A percentile compares a stretch with the other conserved stretches of the same genome.
These are phyloP conservation scores for Clonostachys sp. DNA, from an alignment of 2,329 filamentous ascomycete genomes.

Conservation along the genomic window DNA sequence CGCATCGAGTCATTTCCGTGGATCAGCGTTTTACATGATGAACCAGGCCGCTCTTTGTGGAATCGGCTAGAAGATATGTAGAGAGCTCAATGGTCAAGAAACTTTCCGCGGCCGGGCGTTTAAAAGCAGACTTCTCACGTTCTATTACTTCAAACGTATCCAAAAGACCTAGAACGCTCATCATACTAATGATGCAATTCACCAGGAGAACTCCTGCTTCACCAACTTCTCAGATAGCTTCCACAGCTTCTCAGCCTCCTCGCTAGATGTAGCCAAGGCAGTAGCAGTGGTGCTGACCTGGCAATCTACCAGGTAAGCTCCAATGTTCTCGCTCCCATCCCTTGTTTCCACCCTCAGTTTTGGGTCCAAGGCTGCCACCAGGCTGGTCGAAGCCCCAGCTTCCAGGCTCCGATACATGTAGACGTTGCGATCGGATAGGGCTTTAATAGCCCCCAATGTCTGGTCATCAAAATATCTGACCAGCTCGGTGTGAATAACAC, in stretches of 20 bases:
- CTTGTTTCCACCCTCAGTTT: slow-evolving; percentile 7
- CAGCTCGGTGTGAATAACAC: slow-evolving; percentile 24
- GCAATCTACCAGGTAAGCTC: slow-evolving; percentile 19
- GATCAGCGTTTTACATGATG: not conserved
- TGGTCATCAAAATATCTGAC: slow-evolving; percentile 9
- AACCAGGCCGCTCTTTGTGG: not conserved
- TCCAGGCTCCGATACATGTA: slow-evolving; percentile 14
- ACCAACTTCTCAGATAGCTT: slow-evolving; percentile 24
- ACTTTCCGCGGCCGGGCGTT: not conserved
- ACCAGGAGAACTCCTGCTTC: slow-evolving; percentile 16
- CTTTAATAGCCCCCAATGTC: slow-evolving; percentile 8
- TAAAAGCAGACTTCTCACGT: not conserved
- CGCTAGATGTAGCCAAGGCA: slow-evolving; percentile 9
- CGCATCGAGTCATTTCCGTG: not conserved
- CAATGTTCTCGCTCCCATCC: slow-evolving; percentile 15
- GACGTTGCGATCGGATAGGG: slow-evolving; percentile 3
- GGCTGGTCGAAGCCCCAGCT: slow-evolving; percentile 19
- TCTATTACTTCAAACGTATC: not conserved
- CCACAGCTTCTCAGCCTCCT: slow-evolving; percentile 25
- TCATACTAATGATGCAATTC: slow-evolving; percentile 2
- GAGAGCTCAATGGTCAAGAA: not conserved
- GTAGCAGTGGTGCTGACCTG: slow-evolving; percentile 10
- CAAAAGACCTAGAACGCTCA: not conserved
- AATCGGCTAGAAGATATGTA: not conserved
- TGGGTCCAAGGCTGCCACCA: slow-evolving; percentile 25